A percentile compares a stretch with the other conserved stretches of the same genome.
phyloP scores from a whole-genome alignment of 768 basidiomycete genomes.

The Mycena sanguinolenta region DNA sequence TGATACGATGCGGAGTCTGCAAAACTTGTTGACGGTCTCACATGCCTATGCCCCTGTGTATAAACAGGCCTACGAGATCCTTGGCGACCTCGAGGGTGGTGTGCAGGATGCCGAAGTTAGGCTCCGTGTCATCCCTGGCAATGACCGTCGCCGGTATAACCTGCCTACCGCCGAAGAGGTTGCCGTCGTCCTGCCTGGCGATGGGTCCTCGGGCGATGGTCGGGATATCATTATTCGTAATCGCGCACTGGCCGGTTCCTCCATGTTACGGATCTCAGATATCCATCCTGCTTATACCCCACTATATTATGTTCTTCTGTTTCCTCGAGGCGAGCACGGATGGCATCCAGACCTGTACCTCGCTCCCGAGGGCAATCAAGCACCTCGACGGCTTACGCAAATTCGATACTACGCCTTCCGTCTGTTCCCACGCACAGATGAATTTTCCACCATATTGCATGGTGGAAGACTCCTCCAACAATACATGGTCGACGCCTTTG shows the following conservation, averaged over 20 bases:
- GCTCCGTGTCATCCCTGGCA: background rate
- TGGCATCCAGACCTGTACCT: conserved; percentile 44
- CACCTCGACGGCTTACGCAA: conserved; percentile 23
- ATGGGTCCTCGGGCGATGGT: background rate
- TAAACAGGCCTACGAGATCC: conserved; percentile 41
- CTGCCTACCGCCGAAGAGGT: conserved; percentile 32
- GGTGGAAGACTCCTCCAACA: conserved; percentile 54
- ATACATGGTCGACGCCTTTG: conserved; percentile 55
- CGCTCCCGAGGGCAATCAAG: background rate
- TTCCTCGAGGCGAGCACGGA: conserved; percentile 20
- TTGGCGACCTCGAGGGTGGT: conserved; percentile 37
- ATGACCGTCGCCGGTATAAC: background rate
- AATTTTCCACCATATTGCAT: conserved; percentile 47
- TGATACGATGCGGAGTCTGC: conserved; percentile 30
- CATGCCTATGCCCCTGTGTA: conserved; percentile 39
- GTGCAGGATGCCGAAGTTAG: conserved; percentile 14
- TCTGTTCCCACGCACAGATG: background rate
- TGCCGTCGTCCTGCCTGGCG: background rate
- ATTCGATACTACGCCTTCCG: conserved; percentile 6
- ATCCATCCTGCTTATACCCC: conserved; percentile 13
- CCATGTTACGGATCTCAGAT: conserved; percentile 9
- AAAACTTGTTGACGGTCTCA: conserved; percentile 10
- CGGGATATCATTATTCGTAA: conserved; percentile 3
- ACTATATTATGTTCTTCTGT: conserved; percentile 6
- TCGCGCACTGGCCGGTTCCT: background rate